Evolutionary conservation across 306 rosid genomes (phyloP), one percentile per base, ranked within the genome.

Genomic region (Medicago lupulina): DNA sequence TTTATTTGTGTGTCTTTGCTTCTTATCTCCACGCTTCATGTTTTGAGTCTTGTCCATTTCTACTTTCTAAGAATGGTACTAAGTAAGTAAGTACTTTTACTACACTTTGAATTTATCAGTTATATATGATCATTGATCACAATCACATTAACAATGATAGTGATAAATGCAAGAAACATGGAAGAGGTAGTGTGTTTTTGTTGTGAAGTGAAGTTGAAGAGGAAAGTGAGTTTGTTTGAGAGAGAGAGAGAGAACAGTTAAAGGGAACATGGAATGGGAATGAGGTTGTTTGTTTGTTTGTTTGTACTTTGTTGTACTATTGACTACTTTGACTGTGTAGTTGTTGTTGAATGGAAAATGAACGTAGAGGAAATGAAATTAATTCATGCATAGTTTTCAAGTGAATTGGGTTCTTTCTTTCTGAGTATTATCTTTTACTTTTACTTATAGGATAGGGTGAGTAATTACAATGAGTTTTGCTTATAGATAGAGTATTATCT

Each of bases 1-100:
- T 25, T 59, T 59, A 55, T 67, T 80, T 87, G 80, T 69, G 84
- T 63, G 71, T 49, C 79, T 82, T 76, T 84, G 83, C 67, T 88
- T 86, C 15, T 84, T 84, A 21, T 76, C 80, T 85, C 89, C 91
- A 78, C 90, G 88, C 85, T 85, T 86, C 88, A 79, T 75, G 53
- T 85, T 83, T 78, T 80, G 82, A 67, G 70, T 65, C 67, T 88
- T 90, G 91, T 55, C 9, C 28, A 55, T 19, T 4, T 8, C 11
- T 85, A 89, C 83, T 91, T 78, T 83, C 75, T 58, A 61, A 15
- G 11, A 36, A 25, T 54, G 14, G 12, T 28, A 28, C 31, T 28
- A 28, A 28, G 31, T 28, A 28, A 28, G 14, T 57, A 57, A 21
- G 23, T 21, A 21, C 23, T n/a, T n/a, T n/a, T n/a, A 21, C 14